Percentiles rank a stretch among this genome's conserved stretches.
Evolutionary conservation across 1,139 yeast genomes (phyloP).

Genomic region (Saccharomyces hybrid): DNA sequence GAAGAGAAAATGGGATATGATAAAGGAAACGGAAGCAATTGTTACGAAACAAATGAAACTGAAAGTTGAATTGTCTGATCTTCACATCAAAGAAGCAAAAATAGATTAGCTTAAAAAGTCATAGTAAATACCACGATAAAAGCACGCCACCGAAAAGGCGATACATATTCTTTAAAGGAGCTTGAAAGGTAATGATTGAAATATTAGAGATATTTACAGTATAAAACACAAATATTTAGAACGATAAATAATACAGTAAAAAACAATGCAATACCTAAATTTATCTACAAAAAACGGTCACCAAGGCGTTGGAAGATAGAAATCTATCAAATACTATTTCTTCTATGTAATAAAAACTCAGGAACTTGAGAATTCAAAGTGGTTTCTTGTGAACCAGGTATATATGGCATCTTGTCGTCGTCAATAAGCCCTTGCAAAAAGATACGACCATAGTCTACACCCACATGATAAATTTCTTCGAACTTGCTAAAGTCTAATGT

Average conservation of each 20-base stretch:
- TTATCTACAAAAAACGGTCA: background rate
- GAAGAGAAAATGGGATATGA: conserved; percentile 15
- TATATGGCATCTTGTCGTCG: conserved; percentile 49
- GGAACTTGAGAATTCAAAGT: conserved; percentile 13
- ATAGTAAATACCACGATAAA: background rate
- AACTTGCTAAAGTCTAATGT: conserved; percentile 89
- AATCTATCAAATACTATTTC: conserved; percentile 50
- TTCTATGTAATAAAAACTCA: conserved; percentile 38
- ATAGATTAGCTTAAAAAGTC: conserved; percentile 10
- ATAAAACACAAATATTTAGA: background rate
- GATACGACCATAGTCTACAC: conserved; percentile 63
- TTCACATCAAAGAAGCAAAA: conserved; percentile 21
- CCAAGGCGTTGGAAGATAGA: too few species aligned
- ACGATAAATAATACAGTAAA: background rate
- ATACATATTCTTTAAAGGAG: background rate
- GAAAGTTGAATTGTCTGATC: background rate
- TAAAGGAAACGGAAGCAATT: background rate
- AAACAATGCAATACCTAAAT: conserved; percentile 4
- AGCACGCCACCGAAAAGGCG: background rate
- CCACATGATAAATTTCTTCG: conserved; percentile 80
- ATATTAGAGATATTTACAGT: background rate
- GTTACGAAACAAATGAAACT: background rate
- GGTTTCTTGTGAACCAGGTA: conserved; percentile 42
- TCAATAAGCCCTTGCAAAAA: conserved; percentile 48
- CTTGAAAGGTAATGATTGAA: background rate